phyloP scores from a whole-genome alignment of 352 stramenopile genomes.

The Aphanomyces stellatus region DNA sequence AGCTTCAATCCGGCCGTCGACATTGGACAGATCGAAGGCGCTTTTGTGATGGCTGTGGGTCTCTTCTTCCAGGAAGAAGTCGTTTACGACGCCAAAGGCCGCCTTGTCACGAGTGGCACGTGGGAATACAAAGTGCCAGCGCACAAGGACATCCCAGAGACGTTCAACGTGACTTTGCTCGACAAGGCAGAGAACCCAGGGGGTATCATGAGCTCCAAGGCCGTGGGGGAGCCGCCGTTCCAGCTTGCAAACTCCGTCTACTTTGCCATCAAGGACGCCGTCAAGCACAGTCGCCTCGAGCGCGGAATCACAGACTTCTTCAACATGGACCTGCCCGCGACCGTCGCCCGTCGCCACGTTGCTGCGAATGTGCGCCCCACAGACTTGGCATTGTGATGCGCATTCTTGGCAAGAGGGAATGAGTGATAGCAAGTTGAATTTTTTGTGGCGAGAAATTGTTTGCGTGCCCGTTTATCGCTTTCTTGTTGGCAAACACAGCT shows the following conservation, averaged over 20 bases:
- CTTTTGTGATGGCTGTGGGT: slow-evolving; percentile 44
- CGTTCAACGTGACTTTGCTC: slow-evolving; percentile 39
- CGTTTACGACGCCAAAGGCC: slow-evolving; percentile 24
- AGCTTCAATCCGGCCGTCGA: slow-evolving; percentile 43
- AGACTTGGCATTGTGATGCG: slow-evolving; percentile 21
- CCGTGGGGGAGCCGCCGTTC: slow-evolving; percentile 38
- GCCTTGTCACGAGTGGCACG: slow-evolving; percentile 32
- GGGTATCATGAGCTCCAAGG: slow-evolving; percentile 38
- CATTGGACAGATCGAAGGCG: slow-evolving; percentile 58
- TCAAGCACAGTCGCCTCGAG: slow-evolving; percentile 30
- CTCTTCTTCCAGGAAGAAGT: slow-evolving; percentile 43
- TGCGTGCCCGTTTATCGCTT: background rate
- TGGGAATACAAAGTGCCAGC: slow-evolving; percentile 49
- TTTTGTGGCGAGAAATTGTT: background rate
- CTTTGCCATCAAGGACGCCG: slow-evolving; percentile 34
- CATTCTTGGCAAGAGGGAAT: background rate
- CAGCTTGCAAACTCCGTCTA: slow-evolving; percentile 32
- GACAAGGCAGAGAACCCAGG: slow-evolving; percentile 25
- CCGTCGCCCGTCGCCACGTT: slow-evolving; percentile 29
- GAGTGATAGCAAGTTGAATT: background rate
- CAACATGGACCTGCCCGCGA: slow-evolving; percentile 37
- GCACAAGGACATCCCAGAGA: slow-evolving; percentile 32
- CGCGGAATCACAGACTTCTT: slow-evolving; percentile 28
- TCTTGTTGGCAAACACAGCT: too few relatives aligned
- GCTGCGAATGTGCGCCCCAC: slow-evolving; percentile 24